phyloP scores from a whole-genome alignment of 352 stramenopile species.

The Phytophthora nicotianae region DNA sequence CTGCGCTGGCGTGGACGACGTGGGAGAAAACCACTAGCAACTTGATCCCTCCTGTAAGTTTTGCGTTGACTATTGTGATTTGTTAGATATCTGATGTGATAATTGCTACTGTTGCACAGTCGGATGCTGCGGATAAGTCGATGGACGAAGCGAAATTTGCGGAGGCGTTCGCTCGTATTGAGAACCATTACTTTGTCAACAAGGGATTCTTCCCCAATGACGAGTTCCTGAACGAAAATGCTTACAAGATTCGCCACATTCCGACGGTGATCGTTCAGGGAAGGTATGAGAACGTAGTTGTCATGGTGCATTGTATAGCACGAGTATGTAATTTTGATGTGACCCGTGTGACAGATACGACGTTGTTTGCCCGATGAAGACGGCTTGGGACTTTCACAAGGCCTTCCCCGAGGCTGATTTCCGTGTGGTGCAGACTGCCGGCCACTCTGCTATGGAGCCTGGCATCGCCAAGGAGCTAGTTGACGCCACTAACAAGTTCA shows the following conservation, averaged over 20 bases:
- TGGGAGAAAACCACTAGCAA: slow-evolving; percentile 92
- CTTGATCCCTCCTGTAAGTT: slow-evolving; percentile 66
- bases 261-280: slow-evolving; percentile 92
- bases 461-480: slow-evolving; percentile 78
- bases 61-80: neutral
- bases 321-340: neutral
- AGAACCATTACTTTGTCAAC: slow-evolving; percentile 94
- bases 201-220: slow-evolving; percentile 90
- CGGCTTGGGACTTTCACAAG: slow-evolving; percentile 89
- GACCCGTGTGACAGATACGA: slow-evolving; percentile 70
- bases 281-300: slow-evolving; percentile 38
- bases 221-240: slow-evolving; percentile 90
- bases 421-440: slow-evolving; percentile 72
- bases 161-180: slow-evolving; percentile 92
- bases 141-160: slow-evolving; percentile 85
- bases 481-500: slow-evolving; percentile 75
- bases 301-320: neutral
- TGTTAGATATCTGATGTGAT: neutral
- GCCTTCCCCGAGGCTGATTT: slow-evolving; percentile 73
- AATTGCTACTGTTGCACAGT: slow-evolving; percentile 32
- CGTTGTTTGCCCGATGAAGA: slow-evolving; percentile 88
- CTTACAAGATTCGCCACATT: slow-evolving; percentile 92
- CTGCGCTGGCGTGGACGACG: slow-evolving; percentile 90
- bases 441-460: slow-evolving; percentile 77
- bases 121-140: slow-evolving; percentile 73